These are phyloP conservation scores for Penicillium sp. DNA, from an alignment of 2,329 filamentous ascomycete genomes.

Conservation along the genomic window DNA sequence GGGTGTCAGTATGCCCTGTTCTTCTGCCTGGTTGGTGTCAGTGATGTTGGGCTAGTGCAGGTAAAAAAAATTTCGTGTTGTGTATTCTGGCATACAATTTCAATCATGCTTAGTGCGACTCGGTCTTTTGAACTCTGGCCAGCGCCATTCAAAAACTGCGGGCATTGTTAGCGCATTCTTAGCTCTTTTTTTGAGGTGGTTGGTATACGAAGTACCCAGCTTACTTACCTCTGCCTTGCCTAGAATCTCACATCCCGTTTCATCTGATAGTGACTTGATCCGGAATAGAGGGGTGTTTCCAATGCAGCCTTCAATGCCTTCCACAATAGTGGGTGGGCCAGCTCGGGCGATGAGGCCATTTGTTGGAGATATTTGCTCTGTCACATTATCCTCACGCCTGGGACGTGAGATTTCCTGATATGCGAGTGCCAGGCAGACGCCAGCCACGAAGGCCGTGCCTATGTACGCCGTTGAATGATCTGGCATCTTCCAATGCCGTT, in stretches of 20 bases:
- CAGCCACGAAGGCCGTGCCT: conserved; percentile 71
- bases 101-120: conserved; percentile 87
- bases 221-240: conserved; percentile 76
- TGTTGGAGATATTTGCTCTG: conserved; percentile 1
- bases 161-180: conserved; percentile 4
- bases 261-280: conserved; percentile 80
- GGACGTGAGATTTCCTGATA: conserved; percentile 78
- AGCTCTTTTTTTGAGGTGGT: background rate
- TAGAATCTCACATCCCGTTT: conserved; percentile 83
- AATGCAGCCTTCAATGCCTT: conserved; percentile 88
- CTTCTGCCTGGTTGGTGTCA: conserved; percentile 64
- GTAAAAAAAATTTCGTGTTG: too few relatives aligned
- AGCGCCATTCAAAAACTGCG: conserved; percentile 82
- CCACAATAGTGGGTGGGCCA: conserved; percentile 55
- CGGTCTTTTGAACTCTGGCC: conserved; percentile 93
- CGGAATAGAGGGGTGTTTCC: conserved; percentile 88
- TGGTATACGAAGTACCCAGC: background rate
- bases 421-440: conserved; percentile 71
- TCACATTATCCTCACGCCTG: conserved; percentile 44
- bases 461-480: conserved; percentile 54
- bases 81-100: conserved; percentile 46
- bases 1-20: conserved; percentile 70
- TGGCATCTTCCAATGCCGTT: conserved; percentile 28
- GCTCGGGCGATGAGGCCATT: conserved; percentile 26
- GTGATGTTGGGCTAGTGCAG: conserved; percentile 1